These are phyloP conservation scores for Pholiota microspora DNA, from an alignment of 768 basidiomycete genomes.

Conservation along the genomic window DNA sequence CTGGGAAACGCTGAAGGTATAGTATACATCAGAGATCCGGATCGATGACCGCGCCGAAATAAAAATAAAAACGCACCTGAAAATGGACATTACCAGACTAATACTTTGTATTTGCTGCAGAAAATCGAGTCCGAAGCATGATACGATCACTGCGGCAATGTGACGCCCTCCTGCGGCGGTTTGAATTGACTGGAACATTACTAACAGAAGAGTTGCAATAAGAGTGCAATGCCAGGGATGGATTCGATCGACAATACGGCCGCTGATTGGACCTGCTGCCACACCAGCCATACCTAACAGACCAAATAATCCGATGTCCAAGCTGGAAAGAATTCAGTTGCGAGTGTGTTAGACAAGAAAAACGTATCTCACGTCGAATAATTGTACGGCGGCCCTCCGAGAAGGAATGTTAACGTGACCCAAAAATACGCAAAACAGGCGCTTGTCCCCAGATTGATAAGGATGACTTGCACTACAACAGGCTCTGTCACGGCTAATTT, in stretches of 20 bases:
- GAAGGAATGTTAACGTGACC: slow-evolving; percentile 80
- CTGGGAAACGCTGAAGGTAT: slow-evolving; percentile 25
- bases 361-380: slow-evolving; percentile 59
- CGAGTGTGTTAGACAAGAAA: background rate
- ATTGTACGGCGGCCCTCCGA: slow-evolving; percentile 70
- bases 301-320: slow-evolving; percentile 61
- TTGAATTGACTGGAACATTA: slow-evolving; percentile 52
- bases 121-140: slow-evolving; percentile 58
- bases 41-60: too few relatives aligned
- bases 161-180: slow-evolving; percentile 56
- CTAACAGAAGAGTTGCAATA: slow-evolving; percentile 39
- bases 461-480: slow-evolving; percentile 59
- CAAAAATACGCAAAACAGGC: slow-evolving; percentile 61
- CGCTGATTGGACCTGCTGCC: slow-evolving; percentile 54
- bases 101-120: slow-evolving; percentile 64
- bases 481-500: slow-evolving; percentile 76
- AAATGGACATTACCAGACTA: slow-evolving; percentile 46
- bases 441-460: slow-evolving; percentile 61
- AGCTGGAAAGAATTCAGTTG: slow-evolving; percentile 12
- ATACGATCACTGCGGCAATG: slow-evolving; percentile 57
- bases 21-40: too few relatives aligned
- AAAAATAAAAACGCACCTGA: slow-evolving; percentile 1
- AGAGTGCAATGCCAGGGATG: slow-evolving; percentile 66
- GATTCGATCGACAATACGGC: slow-evolving; percentile 56
- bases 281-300: slow-evolving; percentile 60